A percentile compares a stretch with the other conserved stretches of the same genome.
These are phyloP conservation scores for Corylus avellana DNA, from an alignment of 306 rosid species.

Conservation along the genomic window DNA sequence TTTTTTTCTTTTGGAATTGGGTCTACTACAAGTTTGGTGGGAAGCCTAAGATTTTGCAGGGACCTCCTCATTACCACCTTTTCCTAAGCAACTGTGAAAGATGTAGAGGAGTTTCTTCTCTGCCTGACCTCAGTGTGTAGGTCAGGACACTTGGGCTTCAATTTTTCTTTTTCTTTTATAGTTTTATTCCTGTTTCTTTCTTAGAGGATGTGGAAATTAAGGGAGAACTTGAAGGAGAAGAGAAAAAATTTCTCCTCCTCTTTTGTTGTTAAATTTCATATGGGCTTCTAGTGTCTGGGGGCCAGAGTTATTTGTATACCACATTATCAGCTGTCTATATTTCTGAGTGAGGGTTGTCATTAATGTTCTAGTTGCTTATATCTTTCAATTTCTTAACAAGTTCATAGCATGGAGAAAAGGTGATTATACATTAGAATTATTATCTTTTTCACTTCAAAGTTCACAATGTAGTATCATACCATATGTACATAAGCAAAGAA, in stretches of 20 bases:
- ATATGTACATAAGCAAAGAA: too few species aligned
- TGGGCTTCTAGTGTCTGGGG: not conserved
- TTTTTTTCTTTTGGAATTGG: constrained; percentile 19
- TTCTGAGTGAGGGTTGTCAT: not conserved
- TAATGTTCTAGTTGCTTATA: not conserved
- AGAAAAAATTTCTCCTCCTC: not conserved
- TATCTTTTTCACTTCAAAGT: too few species aligned
- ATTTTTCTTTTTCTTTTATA: not conserved
- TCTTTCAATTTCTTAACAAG: not conserved
- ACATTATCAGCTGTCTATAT: constrained; percentile 9
- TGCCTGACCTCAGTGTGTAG: constrained; percentile 2
- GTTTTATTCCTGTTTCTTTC: not conserved
- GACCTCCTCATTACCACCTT: constrained; percentile 3
- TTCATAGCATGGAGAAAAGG: not conserved
- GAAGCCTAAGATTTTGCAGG: constrained; percentile 32
- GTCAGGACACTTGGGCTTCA: constrained; percentile 1
- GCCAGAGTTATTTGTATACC: not conserved
- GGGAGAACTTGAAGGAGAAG: not conserved
- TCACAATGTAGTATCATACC: too few species aligned
- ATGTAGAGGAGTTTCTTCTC: constrained; percentile 18
- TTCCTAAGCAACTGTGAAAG: constrained; percentile 20
- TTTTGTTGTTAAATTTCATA: not conserved
- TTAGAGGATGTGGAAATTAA: not conserved
- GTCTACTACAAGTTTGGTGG: constrained; percentile 12
- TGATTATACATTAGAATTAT: not conserved